Evolutionary conservation across 129 eudicot species (phyloP), one percentile per base, ranked within the genome.

Genomic region (Artemisia argyi): DNA sequence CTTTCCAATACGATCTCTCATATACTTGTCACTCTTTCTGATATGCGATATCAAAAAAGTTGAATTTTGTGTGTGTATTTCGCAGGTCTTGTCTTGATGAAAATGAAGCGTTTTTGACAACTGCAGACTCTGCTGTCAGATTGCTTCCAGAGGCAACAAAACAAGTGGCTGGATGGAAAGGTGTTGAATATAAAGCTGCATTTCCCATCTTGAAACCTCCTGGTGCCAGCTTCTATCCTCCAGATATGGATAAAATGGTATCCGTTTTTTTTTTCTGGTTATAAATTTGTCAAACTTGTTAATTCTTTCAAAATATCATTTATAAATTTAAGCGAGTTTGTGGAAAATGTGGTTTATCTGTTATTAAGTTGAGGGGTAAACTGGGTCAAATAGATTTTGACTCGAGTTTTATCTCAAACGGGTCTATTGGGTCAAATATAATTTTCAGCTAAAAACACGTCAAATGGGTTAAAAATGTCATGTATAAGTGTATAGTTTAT

Each of bases 201-300:
- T 89, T 93, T 82, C 98, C 98, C 30, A 22, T 83, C 50, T 13
- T 49, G 61, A 93, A 87, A 75, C 96, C 98, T 74, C 89, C 89
- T 54, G 96, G 97, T 28, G 97, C 98, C 55, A 90, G 73, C 57
- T 93, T 93, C 75, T 93, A 93, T 47, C 98, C 98, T 42, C 82
- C 97, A 14, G 97, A 90, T 68, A 93, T 93, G 98, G 96, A 93
- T 71, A 90, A 87, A 84, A 81, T 46, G 98, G 98, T 93, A 87
- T 16, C 14, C 11, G 56, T 2, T 48, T n/a, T 26, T 22, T 42
- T n/a, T 20, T 46, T 46, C n/a, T 39, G 42, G 42, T 53, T 56
- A 15, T 69, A 19, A 49, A 69, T 48, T 35, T 69, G 46, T 61
- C 10, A 49, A 3, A 28, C 44, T 28, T 14, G 44, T 59, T 2